These are phyloP conservation scores for Ensete ventricosum DNA, from an alignment of 176 grass and related monocot species.

Conservation along the genomic window DNA sequence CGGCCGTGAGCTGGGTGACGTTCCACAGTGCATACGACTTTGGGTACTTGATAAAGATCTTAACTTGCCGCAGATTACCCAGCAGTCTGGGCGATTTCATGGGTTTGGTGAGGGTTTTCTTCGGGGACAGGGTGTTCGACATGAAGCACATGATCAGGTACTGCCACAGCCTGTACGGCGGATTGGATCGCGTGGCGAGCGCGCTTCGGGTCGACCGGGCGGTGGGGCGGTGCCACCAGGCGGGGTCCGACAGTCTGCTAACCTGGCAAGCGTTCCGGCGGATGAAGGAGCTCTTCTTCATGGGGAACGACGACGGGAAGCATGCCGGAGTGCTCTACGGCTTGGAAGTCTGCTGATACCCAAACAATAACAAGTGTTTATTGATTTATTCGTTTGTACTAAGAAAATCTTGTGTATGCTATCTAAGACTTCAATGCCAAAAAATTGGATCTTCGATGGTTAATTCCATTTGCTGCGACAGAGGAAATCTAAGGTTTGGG, in stretches of 20 bases:
- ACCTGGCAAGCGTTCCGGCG: constrained; percentile 61
- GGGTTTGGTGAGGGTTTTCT: constrained; percentile 48
- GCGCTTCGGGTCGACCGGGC: constrained; percentile 40
- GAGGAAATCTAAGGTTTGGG: no score
- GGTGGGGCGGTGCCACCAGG: constrained; percentile 57
- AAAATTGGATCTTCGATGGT: constrained; percentile 8
- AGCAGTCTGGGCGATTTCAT: constrained; percentile 34
- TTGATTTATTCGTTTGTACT: neutral
- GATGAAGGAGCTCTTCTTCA: constrained; percentile 50
- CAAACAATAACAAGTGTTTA: neutral
- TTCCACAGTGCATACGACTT: constrained; percentile 85
- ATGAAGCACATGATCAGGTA: constrained; percentile 45
- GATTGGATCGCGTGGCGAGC: constrained; percentile 45
- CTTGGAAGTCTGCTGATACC: constrained; percentile 37
- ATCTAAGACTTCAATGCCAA: neutral
- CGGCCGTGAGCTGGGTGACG: constrained; percentile 44
- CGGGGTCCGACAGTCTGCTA: constrained; percentile 62
- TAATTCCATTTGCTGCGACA: neutral
- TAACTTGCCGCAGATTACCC: constrained; percentile 39
- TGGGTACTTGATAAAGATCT: constrained; percentile 58
- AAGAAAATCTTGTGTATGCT: neutral
- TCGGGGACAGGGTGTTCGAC: constrained; percentile 55
- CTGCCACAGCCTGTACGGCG: constrained; percentile 45
- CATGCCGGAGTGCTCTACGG: constrained; percentile 45
- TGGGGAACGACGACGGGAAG: constrained; percentile 5